A percentile compares a stretch with the other conserved stretches of the same genome.
Evolutionary conservation across 2,329 filamentous ascomycete genomes (phyloP).

Genomic region (Cercospora sesami): DNA sequence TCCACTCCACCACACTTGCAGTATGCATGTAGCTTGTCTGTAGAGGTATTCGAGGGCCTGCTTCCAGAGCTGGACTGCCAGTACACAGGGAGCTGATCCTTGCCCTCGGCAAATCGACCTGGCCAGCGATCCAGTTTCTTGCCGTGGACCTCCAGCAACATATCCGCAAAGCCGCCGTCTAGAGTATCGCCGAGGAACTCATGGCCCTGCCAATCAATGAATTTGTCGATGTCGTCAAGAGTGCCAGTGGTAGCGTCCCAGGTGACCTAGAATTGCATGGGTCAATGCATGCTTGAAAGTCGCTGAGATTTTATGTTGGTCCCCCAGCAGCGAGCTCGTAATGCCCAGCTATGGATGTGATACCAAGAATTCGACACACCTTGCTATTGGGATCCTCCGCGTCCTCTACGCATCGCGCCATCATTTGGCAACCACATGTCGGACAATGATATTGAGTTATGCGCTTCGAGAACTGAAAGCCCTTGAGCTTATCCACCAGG

Average conservation of each 20-base stretch:
- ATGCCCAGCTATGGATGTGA: background rate
- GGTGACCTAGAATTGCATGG: background rate
- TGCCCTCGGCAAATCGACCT: slow-evolving; percentile 16
- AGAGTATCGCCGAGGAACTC: slow-evolving; percentile 38
- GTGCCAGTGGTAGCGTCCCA: slow-evolving; percentile 39
- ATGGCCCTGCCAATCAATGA: slow-evolving; percentile 38
- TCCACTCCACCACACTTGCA: slow-evolving; percentile 59
- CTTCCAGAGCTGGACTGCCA: slow-evolving; percentile 26
- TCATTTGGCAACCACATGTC: slow-evolving; percentile 51
- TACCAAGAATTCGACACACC: background rate
- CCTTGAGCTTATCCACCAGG: slow-evolving; percentile 41
- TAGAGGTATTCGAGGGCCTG: background rate
- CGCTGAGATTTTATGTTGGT: background rate
- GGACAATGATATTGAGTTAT: slow-evolving; percentile 51
- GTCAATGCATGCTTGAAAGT: background rate
- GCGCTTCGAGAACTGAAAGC: slow-evolving; percentile 48
- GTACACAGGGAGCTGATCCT: slow-evolving; percentile 28
- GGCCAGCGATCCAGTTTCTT: slow-evolving; percentile 36
- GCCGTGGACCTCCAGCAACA: slow-evolving; percentile 34
- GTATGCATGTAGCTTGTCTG: slow-evolving; percentile 44
- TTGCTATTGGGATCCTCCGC: slow-evolving; percentile 25
- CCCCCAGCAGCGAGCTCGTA: background rate
- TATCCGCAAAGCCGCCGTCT: slow-evolving; percentile 43
- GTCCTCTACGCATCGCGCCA: slow-evolving; percentile 25
- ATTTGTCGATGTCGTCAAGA: slow-evolving; percentile 36